Evolutionary conservation across 129 eudicot species (phyloP).

Genomic region (Oenanthe sinensis): DNA sequence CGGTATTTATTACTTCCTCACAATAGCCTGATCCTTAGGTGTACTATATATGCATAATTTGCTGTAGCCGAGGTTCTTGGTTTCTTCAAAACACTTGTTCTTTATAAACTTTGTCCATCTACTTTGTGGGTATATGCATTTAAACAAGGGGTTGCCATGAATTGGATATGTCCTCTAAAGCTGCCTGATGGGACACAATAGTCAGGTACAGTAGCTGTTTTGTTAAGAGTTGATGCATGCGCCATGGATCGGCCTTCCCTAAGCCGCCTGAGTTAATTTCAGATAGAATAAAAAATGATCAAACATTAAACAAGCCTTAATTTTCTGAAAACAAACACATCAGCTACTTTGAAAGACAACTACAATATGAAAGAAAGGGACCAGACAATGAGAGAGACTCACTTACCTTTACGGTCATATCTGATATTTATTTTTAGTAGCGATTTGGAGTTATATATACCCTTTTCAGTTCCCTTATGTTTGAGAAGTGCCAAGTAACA

Average conservation of each 20-base stretch:
- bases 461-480: background rate
- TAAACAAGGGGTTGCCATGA: background rate
- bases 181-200: background rate
- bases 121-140: background rate
- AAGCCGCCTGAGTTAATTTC: background rate
- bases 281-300: background rate
- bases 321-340: background rate
- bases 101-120: background rate
- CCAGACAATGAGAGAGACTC: background rate
- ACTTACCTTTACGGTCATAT: background rate
- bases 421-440: background rate
- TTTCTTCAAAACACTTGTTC: background rate
- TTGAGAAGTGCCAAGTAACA: background rate
- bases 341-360: background rate
- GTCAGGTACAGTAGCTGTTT: background rate
- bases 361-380: background rate
- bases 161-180: background rate
- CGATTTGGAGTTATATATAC: background rate
- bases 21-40: background rate
- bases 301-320: background rate
- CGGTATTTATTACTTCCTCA: constrained; percentile 37
- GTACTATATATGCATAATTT: background rate
- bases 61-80: background rate
- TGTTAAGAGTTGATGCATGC: background rate
- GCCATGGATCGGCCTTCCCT: background rate